Conservation (phyloP, 768 basidiomycete genomes). For the Lyophyllum decastes region DNA sequence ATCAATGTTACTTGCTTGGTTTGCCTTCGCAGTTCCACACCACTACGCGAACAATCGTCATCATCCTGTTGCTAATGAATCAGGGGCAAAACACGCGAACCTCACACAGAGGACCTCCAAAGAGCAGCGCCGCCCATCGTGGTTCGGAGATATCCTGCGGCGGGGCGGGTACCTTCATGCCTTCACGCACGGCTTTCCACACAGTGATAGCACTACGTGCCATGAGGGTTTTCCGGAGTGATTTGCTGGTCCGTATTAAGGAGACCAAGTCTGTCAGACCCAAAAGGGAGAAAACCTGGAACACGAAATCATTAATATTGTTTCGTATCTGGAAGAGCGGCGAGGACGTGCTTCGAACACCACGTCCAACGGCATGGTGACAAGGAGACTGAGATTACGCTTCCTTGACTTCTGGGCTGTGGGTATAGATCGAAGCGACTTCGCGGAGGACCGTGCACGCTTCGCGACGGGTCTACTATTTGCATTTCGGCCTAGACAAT, state of each 20-base stretch:
- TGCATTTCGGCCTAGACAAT: too few species aligned
- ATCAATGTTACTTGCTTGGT: slow-evolving; percentile 19
- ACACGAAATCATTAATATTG: too few species aligned
- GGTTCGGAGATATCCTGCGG: slow-evolving; percentile 26
- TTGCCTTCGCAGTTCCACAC: slow-evolving; percentile 11
- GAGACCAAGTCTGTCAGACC: slow-evolving; percentile 25
- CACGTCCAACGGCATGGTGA: too few species aligned
- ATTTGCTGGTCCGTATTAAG: slow-evolving; percentile 23
- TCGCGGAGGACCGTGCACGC: too few species aligned
- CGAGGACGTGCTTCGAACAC: too few species aligned
- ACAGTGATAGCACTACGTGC: slow-evolving; percentile 15
- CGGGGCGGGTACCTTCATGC: slow-evolving; percentile 18
- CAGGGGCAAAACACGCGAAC: slow-evolving; percentile 11
- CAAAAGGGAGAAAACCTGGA: slow-evolving; percentile 26
- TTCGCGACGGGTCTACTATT: too few species aligned
- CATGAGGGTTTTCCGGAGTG: slow-evolving; percentile 22
- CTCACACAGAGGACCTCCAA: slow-evolving; percentile 23
- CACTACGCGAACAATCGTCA: background rate
- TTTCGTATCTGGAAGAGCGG: too few species aligned
- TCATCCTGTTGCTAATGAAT: background rate
- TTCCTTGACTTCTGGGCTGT: too few species aligned
- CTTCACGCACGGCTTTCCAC: slow-evolving; percentile 25
- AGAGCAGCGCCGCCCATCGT: slow-evolving; percentile 28
- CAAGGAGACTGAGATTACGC: too few species aligned
- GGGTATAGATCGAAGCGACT: too few species aligned